phyloP scores from a whole-genome alignment of 1,284 basidiomycete species.

The Cryptococcus sp. region DNA sequence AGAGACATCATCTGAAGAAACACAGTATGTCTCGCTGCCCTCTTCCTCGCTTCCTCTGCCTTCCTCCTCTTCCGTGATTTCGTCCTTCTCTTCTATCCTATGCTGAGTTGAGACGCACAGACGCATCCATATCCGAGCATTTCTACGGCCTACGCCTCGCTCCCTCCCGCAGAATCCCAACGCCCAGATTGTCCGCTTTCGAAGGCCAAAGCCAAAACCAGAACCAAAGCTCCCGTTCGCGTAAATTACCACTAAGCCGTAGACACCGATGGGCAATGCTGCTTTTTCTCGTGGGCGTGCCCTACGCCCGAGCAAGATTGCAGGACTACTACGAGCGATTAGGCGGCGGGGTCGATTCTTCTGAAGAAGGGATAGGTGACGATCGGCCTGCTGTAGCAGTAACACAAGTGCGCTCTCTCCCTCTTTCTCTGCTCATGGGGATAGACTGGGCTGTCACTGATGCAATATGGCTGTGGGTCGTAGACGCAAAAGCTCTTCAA shows the following conservation, averaged over 20 bases:
- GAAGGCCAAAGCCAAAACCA: not conserved
- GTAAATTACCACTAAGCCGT: conserved; percentile 30
- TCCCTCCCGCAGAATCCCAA: conserved; percentile 24
- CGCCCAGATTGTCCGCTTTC: conserved; percentile 32
- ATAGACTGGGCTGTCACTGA: not conserved
- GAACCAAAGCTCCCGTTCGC: not conserved
- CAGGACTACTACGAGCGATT: conserved; percentile 88
- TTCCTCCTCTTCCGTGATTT: not conserved
- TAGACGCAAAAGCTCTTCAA: conserved; percentile 61
- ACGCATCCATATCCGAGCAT: conserved; percentile 50
- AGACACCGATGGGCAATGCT: conserved; percentile 63
- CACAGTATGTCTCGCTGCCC: conserved; percentile 60
- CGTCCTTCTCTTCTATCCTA: not conserved
- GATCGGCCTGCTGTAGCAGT: not conserved
- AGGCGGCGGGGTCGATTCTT: conserved; percentile 64
- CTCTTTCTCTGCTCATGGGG: not conserved
- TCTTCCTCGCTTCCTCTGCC: not conserved
- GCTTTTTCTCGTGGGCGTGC: conserved; percentile 77
- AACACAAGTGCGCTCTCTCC: not conserved
- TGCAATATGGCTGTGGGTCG: not conserved
- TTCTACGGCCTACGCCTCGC: conserved; percentile 46
- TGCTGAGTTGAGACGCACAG: conserved; percentile 20
- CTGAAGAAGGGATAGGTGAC: not conserved
- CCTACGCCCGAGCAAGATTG: conserved; percentile 84
- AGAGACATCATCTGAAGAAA: conserved; percentile 83